Conservation (phyloP, 2,329 filamentous ascomycete genomes). For the Diaporthe sp. region DNA sequence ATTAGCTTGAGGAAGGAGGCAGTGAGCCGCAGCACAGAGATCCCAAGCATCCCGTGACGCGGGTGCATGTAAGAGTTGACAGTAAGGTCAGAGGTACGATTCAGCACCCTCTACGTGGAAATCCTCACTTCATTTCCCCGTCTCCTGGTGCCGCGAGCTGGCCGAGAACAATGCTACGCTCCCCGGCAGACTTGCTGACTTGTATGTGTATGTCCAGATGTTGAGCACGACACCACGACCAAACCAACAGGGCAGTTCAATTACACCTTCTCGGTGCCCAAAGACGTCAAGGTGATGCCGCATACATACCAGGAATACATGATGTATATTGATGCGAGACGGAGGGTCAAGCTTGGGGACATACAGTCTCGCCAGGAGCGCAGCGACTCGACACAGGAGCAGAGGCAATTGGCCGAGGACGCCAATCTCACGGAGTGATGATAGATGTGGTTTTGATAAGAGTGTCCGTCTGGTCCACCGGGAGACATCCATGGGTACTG, state of each 20-base stretch:
- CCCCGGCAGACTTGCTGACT: slow-evolving; percentile 13
- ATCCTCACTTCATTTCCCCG: too few relatives aligned
- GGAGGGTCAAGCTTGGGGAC: slow-evolving; percentile 52
- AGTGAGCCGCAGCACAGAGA: slow-evolving; percentile 54
- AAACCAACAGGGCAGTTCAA: slow-evolving; percentile 81
- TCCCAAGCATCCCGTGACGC: slow-evolving; percentile 49
- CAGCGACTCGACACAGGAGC: slow-evolving; percentile 26
- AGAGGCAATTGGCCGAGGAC: slow-evolving; percentile 26
- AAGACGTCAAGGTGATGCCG: slow-evolving; percentile 53
- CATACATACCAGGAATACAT: slow-evolving; percentile 57
- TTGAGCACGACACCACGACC: slow-evolving; percentile 67
- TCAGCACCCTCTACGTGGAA: not conserved
- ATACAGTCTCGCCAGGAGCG: slow-evolving; percentile 41
- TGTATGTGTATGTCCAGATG: slow-evolving; percentile 54
- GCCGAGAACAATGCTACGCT: not conserved
- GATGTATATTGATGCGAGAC: slow-evolving; percentile 57
- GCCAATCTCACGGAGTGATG: slow-evolving; percentile 37
- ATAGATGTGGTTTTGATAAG: not conserved
- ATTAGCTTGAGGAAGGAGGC: slow-evolving; percentile 57
- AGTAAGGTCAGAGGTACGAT: slow-evolving; percentile 69
- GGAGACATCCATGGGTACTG: too few relatives aligned
- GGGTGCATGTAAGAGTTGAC: slow-evolving; percentile 78
- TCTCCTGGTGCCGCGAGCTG: too few relatives aligned
- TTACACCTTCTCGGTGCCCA: slow-evolving; percentile 67
- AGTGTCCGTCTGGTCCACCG: not conserved